A percentile compares a stretch with the other conserved stretches of the same genome.
Conservation (phyloP, 2,329 filamentous ascomycete species). For the Drechslera avenae region DNA sequence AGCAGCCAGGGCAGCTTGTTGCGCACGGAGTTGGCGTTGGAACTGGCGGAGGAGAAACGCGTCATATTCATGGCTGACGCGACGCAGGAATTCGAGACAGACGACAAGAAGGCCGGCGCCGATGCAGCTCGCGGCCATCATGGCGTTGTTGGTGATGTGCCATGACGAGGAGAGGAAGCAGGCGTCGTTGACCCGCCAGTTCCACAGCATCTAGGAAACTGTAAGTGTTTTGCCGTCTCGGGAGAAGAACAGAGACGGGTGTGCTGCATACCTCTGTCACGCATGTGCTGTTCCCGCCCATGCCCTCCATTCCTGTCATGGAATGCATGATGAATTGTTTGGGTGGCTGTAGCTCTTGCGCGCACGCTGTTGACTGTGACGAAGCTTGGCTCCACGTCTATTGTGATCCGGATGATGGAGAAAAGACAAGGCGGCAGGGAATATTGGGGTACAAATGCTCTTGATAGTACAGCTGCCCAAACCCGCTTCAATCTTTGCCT, state of each 20-base stretch:
- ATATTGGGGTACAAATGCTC: not conserved
- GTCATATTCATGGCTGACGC: slow-evolving; percentile 74
- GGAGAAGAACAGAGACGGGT: too few relatives aligned
- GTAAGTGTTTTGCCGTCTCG: slow-evolving; percentile 4
- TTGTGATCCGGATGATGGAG: too few relatives aligned
- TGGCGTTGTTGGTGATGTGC: slow-evolving; percentile 70
- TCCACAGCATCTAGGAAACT: slow-evolving; percentile 72
- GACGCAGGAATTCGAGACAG: slow-evolving; percentile 72
- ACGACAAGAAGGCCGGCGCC: slow-evolving; percentile 77
- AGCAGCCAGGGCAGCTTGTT: slow-evolving; percentile 27
- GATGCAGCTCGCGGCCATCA: slow-evolving; percentile 82
- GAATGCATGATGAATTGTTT: slow-evolving; percentile 24
- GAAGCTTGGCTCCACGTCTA: not conserved
- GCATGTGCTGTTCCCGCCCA: slow-evolving; percentile 36
- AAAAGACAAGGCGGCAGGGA: not conserved
- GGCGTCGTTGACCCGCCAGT: slow-evolving; percentile 73
- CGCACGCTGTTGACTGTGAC: not conserved
- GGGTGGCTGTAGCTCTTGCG: slow-evolving; percentile 3
- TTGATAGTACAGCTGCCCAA: not conserved
- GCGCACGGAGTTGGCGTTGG: slow-evolving; percentile 39
- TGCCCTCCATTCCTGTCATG: slow-evolving; percentile 13
- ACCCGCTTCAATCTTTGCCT: not conserved
- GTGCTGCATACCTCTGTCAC: slow-evolving; percentile 47
- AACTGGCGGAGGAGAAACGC: slow-evolving; percentile 64
- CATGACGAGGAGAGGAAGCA: slow-evolving; percentile 73